phyloP scores from a whole-genome alignment of 108 stramenopile genomes.

The Skeletonema potamos region DNA sequence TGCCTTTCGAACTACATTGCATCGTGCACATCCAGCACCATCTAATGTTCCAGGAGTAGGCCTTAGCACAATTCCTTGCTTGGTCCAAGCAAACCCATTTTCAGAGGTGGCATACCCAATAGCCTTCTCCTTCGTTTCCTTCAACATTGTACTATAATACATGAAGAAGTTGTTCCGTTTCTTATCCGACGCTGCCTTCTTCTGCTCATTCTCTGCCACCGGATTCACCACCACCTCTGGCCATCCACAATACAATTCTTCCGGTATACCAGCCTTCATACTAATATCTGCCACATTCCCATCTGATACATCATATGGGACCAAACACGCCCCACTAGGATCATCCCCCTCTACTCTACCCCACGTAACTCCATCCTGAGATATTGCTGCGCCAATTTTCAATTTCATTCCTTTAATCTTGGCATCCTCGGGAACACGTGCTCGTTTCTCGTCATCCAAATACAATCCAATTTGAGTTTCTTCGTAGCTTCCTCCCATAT shows the following conservation, averaged over 20 bases:
- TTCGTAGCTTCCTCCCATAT: constrained; percentile 85
- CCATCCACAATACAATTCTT: constrained; percentile 92
- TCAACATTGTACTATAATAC: constrained; percentile 92
- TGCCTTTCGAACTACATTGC: constrained; percentile 69
- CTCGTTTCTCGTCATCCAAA: constrained; percentile 28
- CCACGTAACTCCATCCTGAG: constrained; percentile 90
- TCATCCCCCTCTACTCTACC: constrained; percentile 85
- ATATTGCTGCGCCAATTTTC: constrained; percentile 88
- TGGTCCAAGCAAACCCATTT: constrained; percentile 87
- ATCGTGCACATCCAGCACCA: constrained; percentile 77
- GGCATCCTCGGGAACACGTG: constrained; percentile 44
- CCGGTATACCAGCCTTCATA: constrained; percentile 57
- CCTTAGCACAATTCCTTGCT: constrained; percentile 64
- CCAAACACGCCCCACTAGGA: constrained; percentile 77
- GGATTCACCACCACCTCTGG: constrained; percentile 81
- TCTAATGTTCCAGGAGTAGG: constrained; percentile 70
- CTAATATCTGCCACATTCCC: constrained; percentile 40
- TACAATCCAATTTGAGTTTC: constrained; percentile 66
- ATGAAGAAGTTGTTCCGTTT: constrained; percentile 75
- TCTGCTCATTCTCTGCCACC: constrained; percentile 29
- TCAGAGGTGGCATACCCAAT: constrained; percentile 74
- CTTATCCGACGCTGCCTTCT: constrained; percentile 23
- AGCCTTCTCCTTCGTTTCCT: constrained; percentile 74
- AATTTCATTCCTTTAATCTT: constrained; percentile 87
- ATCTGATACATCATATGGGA: constrained; percentile 59